A percentile compares a stretch with the other conserved stretches of the same genome.
Evolutionary conservation across 495 filamentous ascomycete genomes (phyloP).

Genomic region (Trichoderma orchidacearum): DNA sequence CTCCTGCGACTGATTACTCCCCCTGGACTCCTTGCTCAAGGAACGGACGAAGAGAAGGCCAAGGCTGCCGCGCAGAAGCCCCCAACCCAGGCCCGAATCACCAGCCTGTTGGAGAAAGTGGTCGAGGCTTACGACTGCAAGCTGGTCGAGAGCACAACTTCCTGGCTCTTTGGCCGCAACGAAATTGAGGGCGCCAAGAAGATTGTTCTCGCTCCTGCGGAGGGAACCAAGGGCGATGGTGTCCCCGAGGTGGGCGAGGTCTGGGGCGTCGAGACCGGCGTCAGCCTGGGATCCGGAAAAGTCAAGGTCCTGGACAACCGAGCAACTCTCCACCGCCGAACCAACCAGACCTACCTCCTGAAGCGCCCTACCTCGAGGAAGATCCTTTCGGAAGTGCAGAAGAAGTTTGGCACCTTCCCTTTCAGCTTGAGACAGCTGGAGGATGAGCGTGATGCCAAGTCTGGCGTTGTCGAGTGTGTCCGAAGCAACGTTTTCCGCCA

Average conservation of each 20-base stretch:
- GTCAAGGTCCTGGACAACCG: slow-evolving; percentile 81
- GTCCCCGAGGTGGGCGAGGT: slow-evolving; percentile 83
- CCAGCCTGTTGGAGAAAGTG: slow-evolving; percentile 76
- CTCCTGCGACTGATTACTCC: slow-evolving; percentile 83
- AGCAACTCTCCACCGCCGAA: slow-evolving; percentile 83
- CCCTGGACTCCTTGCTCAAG: slow-evolving; percentile 66
- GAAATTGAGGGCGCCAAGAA: slow-evolving; percentile 98
- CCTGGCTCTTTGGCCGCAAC: slow-evolving; percentile 88
- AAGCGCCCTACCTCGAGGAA: slow-evolving; percentile 88
- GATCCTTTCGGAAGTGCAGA: slow-evolving; percentile 80
- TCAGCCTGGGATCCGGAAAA: slow-evolving; percentile 84
- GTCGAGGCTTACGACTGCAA: slow-evolving; percentile 83
- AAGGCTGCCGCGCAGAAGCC: slow-evolving; percentile 75
- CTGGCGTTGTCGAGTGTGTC: slow-evolving; percentile 90
- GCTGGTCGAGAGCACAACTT: slow-evolving; percentile 92
- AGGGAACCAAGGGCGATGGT: slow-evolving; percentile 82
- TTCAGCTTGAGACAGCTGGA: slow-evolving; percentile 96
- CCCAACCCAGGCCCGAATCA: slow-evolving; percentile 72
- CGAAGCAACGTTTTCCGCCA: slow-evolving; percentile 79
- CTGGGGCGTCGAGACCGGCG: slow-evolving; percentile 93
- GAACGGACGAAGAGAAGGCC: slow-evolving; percentile 85
- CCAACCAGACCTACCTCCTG: slow-evolving; percentile 73
- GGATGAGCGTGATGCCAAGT: slow-evolving; percentile 91
- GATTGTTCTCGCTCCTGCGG: slow-evolving; percentile 81
- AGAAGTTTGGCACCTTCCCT: slow-evolving; percentile 94